These are phyloP conservation scores for Tricholoma sp. DNA, from an alignment of 768 basidiomycete species.

Conservation along the genomic window DNA sequence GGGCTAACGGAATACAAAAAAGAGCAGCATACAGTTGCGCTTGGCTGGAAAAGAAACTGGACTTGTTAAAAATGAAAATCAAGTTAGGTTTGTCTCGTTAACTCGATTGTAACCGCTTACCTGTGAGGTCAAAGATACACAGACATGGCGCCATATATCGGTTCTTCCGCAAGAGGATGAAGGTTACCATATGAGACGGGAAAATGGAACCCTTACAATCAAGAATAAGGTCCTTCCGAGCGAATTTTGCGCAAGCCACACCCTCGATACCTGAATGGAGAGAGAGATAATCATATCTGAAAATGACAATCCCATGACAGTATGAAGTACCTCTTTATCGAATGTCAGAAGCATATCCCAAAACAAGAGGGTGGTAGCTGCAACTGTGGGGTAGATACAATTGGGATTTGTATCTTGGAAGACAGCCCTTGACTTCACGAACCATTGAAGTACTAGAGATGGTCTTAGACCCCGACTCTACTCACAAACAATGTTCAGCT, in stretches of 20 bases:
- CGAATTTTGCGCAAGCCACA: neutral
- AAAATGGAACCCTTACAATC: neutral
- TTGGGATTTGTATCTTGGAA: too few species aligned
- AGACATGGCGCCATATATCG: neutral
- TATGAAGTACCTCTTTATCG: neutral
- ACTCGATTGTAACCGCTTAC: neutral
- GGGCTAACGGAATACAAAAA: neutral
- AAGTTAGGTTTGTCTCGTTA: neutral
- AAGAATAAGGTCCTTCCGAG: neutral
- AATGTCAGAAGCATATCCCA: conserved; percentile 1
- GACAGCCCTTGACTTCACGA: too few species aligned
- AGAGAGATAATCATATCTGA: neutral
- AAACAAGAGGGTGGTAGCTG: neutral
- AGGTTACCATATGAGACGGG: neutral
- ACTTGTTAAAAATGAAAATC: neutral
- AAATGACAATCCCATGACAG: neutral
- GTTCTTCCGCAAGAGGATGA: neutral
- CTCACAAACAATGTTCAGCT: too few species aligned
- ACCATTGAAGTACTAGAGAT: too few species aligned
- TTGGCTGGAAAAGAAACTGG: neutral
- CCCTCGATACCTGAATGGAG: neutral
- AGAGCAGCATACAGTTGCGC: neutral
- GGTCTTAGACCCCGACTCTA: too few species aligned
- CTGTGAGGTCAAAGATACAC: neutral
- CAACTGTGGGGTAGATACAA: neutral